Base-by-base conservation (phyloP, 441 rosid species). In the Sinapis alba region DNA sequence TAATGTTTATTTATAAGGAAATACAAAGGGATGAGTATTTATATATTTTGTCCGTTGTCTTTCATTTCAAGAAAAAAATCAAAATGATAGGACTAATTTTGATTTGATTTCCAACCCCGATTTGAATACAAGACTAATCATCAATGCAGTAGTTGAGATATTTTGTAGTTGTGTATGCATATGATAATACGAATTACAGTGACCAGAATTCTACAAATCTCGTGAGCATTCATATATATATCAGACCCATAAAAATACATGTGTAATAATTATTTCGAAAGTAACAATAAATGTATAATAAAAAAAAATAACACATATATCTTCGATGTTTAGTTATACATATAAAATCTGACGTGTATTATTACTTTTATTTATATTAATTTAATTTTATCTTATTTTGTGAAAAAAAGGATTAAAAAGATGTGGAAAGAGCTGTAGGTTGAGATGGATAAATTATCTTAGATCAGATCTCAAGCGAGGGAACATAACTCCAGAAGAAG, bases 391-490 rank as follows among this genome's bases (percentile, higher is more conserved):
- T 15, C 10, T 24, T 59, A 7, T 72, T 9, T 4, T 53, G 36
- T 28, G n/a, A n/a, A n/a, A 27, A 73, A 66, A 65, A 93, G 98
- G 98, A 24, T 79, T 93, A 54, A 68, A 83, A 70, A 89, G 98
- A 77, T 93, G 98, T 36, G 98, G 97, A 21, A 93, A 91, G 80
- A 91, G 98, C 65, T 93, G 98, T 81, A 83, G 98, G 75, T 74
- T 93, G 74, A 79, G 97, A 78, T 93, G 98, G 98, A 86, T 91
- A 58, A 93, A 93, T 54, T 91, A 93, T 76, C 71, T 93, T 75
- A 84, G 86, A 83, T 59, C 83, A 4, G 96, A 89, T 73, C 68
- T 93, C 72, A 93, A 84, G 79, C 87, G 98, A 30, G 97, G 98
- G 27, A 88, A 86, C 58, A 84, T 93, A 36, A 77, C 94, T 3